Percentiles rank a stretch among this genome's conserved stretches.
Evolutionary conservation across 176 grass and related monocot genomes (phyloP).

Genomic region (Elymus sibiricus): DNA sequence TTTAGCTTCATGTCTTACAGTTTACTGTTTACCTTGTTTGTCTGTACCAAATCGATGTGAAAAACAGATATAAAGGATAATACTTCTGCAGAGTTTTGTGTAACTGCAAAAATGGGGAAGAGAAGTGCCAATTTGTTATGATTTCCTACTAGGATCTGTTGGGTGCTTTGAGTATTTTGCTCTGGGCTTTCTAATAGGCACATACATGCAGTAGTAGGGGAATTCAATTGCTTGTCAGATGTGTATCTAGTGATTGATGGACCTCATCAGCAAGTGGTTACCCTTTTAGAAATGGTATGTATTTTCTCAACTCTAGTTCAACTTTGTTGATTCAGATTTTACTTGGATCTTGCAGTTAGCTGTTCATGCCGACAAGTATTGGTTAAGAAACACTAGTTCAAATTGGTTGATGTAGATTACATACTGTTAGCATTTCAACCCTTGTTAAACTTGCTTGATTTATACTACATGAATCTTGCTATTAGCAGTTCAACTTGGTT

Average conservation of each 20-base stretch:
- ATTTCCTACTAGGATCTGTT: neutral
- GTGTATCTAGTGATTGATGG: neutral
- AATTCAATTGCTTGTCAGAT: neutral
- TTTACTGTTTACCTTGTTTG: constrained; percentile 4
- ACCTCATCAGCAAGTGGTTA: neutral
- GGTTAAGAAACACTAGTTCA: neutral
- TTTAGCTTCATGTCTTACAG: constrained; percentile 1
- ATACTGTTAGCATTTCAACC: neutral
- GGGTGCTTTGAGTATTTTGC: neutral
- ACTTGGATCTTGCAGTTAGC: neutral
- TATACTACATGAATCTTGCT: neutral
- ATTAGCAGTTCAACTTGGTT: neutral
- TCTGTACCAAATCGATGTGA: constrained; percentile 34
- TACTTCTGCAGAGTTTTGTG: constrained; percentile 7
- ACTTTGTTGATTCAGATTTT: neutral
- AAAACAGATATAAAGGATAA: constrained; percentile 18
- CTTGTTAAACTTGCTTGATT: neutral
- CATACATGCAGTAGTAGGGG: neutral
- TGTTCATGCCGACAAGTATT: neutral
- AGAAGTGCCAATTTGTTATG: neutral
- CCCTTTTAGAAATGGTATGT: neutral
- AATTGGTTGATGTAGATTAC: neutral
- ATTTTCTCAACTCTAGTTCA: neutral
- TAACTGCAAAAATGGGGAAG: neutral
- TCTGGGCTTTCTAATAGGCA: neutral